Evolutionary conservation across 106 monocot species (phyloP).

Genomic region (Triglochin maritima): DNA sequence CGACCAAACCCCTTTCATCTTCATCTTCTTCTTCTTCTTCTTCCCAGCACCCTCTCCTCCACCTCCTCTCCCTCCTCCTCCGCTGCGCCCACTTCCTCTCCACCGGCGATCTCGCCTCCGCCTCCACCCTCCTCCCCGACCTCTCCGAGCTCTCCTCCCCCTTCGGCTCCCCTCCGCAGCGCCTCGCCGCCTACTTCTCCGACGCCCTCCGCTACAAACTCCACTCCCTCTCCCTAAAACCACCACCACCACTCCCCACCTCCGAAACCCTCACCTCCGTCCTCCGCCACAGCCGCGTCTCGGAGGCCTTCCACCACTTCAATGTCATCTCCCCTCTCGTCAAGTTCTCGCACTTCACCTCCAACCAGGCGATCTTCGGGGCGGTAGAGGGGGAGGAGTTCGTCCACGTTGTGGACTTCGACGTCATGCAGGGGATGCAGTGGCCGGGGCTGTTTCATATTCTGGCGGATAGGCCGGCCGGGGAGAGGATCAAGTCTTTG

Average conservation of each 20-base stretch:
- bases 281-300: slow-evolving; percentile 7
- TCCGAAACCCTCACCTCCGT: background rate
- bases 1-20: background rate
- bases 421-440: slow-evolving; percentile 31
- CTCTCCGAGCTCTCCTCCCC: slow-evolving; percentile 46
- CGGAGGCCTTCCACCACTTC: slow-evolving; percentile 43
- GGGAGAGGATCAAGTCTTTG: slow-evolving; percentile 9
- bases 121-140: slow-evolving; percentile 32
- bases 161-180: slow-evolving; percentile 47
- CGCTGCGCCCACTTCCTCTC: slow-evolving; percentile 47
- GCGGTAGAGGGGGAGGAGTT: slow-evolving; percentile 23
- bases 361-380: slow-evolving; percentile 70
- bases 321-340: slow-evolving; percentile 45
- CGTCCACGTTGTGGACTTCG: slow-evolving; percentile 22
- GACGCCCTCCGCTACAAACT: slow-evolving; percentile 41
- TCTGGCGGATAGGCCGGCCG: slow-evolving; percentile 16
- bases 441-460: slow-evolving; percentile 41
- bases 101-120: slow-evolving; percentile 12
- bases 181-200: slow-evolving; percentile 61
- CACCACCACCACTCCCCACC: background rate
- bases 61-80: slow-evolving; percentile 48
- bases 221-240: slow-evolving; percentile 2
- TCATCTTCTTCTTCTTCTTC: background rate
- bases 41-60: background rate
- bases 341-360: slow-evolving; percentile 86